Base-by-base conservation (phyloP, 1,139 yeast genomes). In the Suhomyces panamericanus region DNA sequence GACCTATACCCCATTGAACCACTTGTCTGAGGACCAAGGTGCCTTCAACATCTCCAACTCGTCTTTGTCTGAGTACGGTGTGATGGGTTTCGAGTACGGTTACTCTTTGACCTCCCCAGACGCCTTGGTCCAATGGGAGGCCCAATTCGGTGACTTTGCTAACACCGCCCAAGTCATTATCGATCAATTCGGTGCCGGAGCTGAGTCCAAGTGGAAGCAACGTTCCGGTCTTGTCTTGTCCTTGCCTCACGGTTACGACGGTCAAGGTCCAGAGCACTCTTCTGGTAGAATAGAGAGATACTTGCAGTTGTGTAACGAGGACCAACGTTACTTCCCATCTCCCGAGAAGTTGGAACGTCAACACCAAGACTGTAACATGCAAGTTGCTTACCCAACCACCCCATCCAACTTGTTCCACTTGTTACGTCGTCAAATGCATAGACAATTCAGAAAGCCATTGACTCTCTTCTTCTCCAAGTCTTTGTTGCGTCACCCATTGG, bases 261-360 rank as follows among this genome's bases (percentile, higher is more conserved):
- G 99, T 57, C 99, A 93, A 77, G 99, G 99, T 62, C 99, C 99
- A 56, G 99, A 95, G 75, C 99, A 95, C 73, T 93, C 99, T 31
- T 88, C 96, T 50, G 98, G 96, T 62, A 86, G 99, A 80, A 75
- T 95, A 49, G 99, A 95, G 77, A 85, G 99, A 77, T 95, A 90
- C 75, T 80, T 95, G 69, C 96, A 88, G 75, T 74, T 95, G 65
- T 86, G 96, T 67, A 93, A 91, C 67, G 99, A 95, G 75, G 99
- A 95, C 67, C 91, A 88, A 60, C 86, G 98, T 73, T 73, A 66
- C 60, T 95, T 88, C 96, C 99, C 99, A 66, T 69, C 88, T 39
- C 82, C 78, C 49, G 93, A 87, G 58, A 89, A 89, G 70, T 79
- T 93, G 56, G 88, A 88, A 58, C 87, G 99, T 73, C 99, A 95